These are phyloP conservation scores for Ceratocystis papillata DNA, from an alignment of 2,329 filamentous ascomycete species.

Conservation along the genomic window DNA sequence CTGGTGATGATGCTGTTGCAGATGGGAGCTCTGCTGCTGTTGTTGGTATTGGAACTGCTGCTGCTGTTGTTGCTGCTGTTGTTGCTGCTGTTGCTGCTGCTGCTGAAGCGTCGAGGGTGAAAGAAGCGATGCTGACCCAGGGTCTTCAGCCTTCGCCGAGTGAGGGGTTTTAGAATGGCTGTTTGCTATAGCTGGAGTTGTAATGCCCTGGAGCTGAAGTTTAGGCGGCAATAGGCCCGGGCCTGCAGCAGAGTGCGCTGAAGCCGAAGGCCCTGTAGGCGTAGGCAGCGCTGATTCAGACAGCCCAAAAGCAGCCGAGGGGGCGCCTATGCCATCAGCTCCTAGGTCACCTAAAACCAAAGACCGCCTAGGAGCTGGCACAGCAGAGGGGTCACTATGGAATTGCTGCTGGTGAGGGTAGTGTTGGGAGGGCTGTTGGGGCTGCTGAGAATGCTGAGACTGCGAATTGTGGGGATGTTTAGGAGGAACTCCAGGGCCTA, in stretches of 20 bases:
- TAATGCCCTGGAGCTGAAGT: slow-evolving; percentile 6
- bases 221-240: slow-evolving; percentile 25
- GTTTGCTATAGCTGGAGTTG: not conserved
- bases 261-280: not conserved
- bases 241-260: not conserved
- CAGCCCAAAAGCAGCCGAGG: not conserved
- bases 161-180: slow-evolving; percentile 23
- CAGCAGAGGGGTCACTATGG: slow-evolving; percentile 1
- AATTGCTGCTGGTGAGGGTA: slow-evolving; percentile 23
- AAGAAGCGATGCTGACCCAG: slow-evolving; percentile 5
- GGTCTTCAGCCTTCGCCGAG: slow-evolving; percentile 4
- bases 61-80: slow-evolving; percentile 26
- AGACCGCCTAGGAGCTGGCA: slow-evolving; percentile 1
- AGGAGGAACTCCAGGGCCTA: slow-evolving; percentile 24
- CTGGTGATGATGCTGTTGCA: slow-evolving; percentile 27
- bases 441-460: slow-evolving; percentile 25
- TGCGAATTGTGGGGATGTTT: not conserved
- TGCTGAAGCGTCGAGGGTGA: not conserved
- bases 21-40: slow-evolving; percentile 28
- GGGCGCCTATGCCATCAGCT: not conserved
- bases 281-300: not conserved
- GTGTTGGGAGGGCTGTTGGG: slow-evolving; percentile 28
- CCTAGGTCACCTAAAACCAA: slow-evolving; percentile 2
- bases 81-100: not conserved
- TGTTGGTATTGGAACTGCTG: slow-evolving; percentile 25